A percentile compares a stretch with the other conserved stretches of the same genome.
phyloP scores from a whole-genome alignment of 768 basidiomycete genomes.

The Rhodosporidiobolus sp. region DNA sequence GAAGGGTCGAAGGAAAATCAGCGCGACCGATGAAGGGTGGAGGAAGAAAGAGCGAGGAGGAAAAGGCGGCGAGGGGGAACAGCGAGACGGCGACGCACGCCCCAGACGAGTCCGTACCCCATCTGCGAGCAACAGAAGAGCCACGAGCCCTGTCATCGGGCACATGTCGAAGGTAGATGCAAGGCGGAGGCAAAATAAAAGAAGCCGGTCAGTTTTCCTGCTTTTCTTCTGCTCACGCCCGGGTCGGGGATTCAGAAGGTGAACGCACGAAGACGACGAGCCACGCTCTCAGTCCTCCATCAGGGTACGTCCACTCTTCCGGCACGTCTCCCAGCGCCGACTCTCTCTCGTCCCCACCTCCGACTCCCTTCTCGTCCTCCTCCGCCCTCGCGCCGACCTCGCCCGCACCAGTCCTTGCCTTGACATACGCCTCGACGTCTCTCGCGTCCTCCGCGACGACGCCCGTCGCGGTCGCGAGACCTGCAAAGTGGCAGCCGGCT shows the following conservation, averaged over 20 bases:
- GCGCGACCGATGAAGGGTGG: background rate
- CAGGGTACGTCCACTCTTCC: constrained; percentile 26
- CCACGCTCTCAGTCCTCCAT: constrained; percentile 25
- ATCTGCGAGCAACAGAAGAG: background rate
- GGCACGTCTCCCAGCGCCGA: background rate
- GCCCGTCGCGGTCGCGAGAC: background rate
- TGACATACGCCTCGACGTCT: constrained; percentile 1
- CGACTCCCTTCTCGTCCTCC: background rate
- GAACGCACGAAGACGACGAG: constrained; percentile 17
- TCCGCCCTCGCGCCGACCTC: no score
- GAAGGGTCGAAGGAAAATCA: background rate
- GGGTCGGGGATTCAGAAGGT: no score
- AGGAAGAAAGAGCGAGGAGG: background rate
- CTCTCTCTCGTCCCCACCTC: no score
- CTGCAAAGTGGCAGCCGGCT: background rate
- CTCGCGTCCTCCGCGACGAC: background rate
- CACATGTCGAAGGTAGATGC: background rate
- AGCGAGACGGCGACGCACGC: background rate
- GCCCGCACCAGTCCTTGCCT: no score
- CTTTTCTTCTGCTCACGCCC: background rate
- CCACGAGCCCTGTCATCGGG: background rate
- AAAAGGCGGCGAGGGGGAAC: background rate
- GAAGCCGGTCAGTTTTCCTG: background rate
- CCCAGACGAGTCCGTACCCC: constrained; percentile 9
- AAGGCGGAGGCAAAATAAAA: background rate